These are phyloP conservation scores for Termitomyces heimii DNA, from an alignment of 768 basidiomycete genomes.

Conservation along the genomic window DNA sequence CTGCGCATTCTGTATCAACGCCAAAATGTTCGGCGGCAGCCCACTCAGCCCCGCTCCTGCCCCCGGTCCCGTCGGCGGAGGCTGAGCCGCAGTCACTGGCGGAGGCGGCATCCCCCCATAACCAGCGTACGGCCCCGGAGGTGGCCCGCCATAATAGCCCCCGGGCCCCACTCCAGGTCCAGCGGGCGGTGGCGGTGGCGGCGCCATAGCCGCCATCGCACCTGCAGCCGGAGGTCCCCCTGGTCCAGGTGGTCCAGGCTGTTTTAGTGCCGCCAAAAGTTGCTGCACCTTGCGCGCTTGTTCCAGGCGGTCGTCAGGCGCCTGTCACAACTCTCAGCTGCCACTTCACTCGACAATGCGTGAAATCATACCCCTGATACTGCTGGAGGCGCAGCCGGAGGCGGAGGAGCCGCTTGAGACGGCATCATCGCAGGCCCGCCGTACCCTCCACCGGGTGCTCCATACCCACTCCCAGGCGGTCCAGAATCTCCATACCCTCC, in stretches of 20 bases:
- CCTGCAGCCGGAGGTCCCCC: slow-evolving; percentile 28
- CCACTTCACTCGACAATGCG: not conserved
- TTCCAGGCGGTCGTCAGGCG: slow-evolving; percentile 75
- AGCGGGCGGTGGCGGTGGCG: slow-evolving; percentile 23
- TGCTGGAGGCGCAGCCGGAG: slow-evolving; percentile 19
- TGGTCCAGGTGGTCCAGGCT: slow-evolving; percentile 38
- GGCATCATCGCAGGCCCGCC: slow-evolving; percentile 15
- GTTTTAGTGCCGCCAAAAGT: slow-evolving; percentile 76
- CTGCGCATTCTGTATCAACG: slow-evolving; percentile 54
- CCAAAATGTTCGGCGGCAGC: slow-evolving; percentile 66
- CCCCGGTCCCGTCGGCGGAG: slow-evolving; percentile 25
- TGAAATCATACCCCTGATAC: slow-evolving; percentile 6
- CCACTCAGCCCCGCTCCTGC: slow-evolving; percentile 30
- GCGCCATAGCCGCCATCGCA: slow-evolving; percentile 21
- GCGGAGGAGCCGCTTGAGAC: slow-evolving; percentile 18
- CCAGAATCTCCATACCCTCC: slow-evolving; percentile 13
- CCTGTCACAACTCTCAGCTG: slow-evolving; percentile 22
- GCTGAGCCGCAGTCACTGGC: slow-evolving; percentile 13
- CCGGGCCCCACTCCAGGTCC: slow-evolving; percentile 18
- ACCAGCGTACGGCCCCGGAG: slow-evolving; percentile 22
- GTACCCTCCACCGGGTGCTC: slow-evolving; percentile 19
- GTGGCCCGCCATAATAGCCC: slow-evolving; percentile 35
- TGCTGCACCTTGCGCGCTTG: slow-evolving; percentile 87
- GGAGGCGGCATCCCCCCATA: slow-evolving; percentile 20
- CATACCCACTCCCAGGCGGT: slow-evolving; percentile 21